A percentile compares a stretch with the other conserved stretches of the same genome.
These are phyloP conservation scores for Meyerozyma sp. DNA, from an alignment of 1,139 yeast genomes.

Conservation along the genomic window DNA sequence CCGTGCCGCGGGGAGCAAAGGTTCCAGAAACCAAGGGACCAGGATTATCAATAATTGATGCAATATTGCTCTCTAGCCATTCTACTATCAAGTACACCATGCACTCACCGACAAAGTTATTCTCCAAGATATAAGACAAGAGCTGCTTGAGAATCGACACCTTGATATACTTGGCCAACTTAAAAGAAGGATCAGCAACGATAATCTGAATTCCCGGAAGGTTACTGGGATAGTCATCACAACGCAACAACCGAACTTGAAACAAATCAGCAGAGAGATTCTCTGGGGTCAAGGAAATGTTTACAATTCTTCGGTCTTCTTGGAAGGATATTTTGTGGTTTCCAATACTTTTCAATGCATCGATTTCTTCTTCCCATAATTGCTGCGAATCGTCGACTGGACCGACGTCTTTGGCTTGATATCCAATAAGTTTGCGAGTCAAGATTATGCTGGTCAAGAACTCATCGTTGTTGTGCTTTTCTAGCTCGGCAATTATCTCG, in stretches of 20 bases:
- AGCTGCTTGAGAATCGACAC: slow-evolving; percentile 53
- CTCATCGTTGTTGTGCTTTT: slow-evolving; percentile 40
- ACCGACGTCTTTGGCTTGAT: slow-evolving; percentile 8
- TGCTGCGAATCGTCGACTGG: slow-evolving; percentile 20
- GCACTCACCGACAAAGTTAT: slow-evolving; percentile 59
- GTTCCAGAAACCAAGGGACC: slow-evolving; percentile 48
- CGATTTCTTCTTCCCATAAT: slow-evolving; percentile 76
- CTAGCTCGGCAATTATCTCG: slow-evolving; percentile 49
- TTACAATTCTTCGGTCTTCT: slow-evolving; percentile 20
- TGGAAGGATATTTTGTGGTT: slow-evolving; percentile 17
- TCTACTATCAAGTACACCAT: slow-evolving; percentile 62
- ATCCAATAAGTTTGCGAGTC: slow-evolving; percentile 31
- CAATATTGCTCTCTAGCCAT: slow-evolving; percentile 66
- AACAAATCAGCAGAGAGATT: slow-evolving; percentile 27
- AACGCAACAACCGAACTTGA: slow-evolving; percentile 47
- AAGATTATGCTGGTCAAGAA: slow-evolving; percentile 46
- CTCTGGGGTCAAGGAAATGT: slow-evolving; percentile 26
- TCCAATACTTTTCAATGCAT: slow-evolving; percentile 56
- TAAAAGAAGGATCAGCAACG: slow-evolving; percentile 39
- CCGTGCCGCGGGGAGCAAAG: background rate
- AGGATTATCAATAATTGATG: slow-evolving; percentile 59
- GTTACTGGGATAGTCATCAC: slow-evolving; percentile 50
- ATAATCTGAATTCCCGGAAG: slow-evolving; percentile 60
- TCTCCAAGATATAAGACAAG: slow-evolving; percentile 31
- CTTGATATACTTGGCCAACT: slow-evolving; percentile 71